phyloP scores from a whole-genome alignment of 495 filamentous ascomycete species.

The Elaphomyces granulatus region DNA sequence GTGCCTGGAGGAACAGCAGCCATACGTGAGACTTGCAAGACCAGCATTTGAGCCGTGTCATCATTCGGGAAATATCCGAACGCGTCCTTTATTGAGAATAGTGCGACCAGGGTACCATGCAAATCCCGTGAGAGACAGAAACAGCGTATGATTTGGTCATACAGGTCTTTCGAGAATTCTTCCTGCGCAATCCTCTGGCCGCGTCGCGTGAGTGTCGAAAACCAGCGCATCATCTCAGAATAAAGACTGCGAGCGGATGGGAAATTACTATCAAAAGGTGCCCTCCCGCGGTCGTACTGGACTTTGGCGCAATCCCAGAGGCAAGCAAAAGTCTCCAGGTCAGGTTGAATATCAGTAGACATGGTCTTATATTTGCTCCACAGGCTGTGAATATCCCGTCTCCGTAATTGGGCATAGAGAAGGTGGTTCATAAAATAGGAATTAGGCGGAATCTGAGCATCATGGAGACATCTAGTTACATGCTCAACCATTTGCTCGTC shows the following conservation, averaged over 20 bases:
- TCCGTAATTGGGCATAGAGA: conserved; percentile 43
- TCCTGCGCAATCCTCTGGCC: conserved; percentile 12
- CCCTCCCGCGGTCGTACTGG: conserved; percentile 32
- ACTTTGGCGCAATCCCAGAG: conserved; percentile 49
- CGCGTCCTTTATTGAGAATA: conserved; percentile 36
- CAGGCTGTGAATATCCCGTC: conserved; percentile 34
- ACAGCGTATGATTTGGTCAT: conserved; percentile 41
- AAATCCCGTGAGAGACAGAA: conserved; percentile 40
- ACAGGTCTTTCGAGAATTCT: conserved; percentile 37
- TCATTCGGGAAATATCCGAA: conserved; percentile 42
- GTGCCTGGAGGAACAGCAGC: conserved; percentile 27
- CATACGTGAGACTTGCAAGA: conserved; percentile 36
- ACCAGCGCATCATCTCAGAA: conserved; percentile 45
- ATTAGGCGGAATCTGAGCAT: conserved; percentile 47
- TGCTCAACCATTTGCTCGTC: conserved; percentile 40
- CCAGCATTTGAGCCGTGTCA: conserved; percentile 34
- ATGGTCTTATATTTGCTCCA: conserved; percentile 41
- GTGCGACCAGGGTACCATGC: conserved; percentile 46
- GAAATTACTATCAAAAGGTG: conserved; percentile 22
- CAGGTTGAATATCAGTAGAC: conserved; percentile 37
- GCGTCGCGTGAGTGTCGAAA: conserved; percentile 19
- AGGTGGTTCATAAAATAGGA: conserved; percentile 65
- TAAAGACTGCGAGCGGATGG: conserved; percentile 41
- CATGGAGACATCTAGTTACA: conserved; percentile 40
- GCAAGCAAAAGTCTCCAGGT: conserved; percentile 54